A percentile compares a stretch with the other conserved stretches of the same genome.
Evolutionary conservation across 306 rosid species (phyloP).

Genomic region (Lotus japonicus): DNA sequence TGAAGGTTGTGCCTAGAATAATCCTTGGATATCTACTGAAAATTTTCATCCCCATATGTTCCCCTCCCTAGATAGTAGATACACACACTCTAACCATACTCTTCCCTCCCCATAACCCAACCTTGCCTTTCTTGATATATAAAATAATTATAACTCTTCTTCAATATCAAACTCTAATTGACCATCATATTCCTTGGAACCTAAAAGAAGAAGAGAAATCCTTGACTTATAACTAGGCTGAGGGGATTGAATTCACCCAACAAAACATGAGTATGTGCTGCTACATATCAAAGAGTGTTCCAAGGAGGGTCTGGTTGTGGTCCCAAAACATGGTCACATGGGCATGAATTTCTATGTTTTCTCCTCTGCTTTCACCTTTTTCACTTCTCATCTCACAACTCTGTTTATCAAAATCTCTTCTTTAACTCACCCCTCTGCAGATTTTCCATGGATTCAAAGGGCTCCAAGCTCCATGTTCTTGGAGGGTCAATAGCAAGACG

Average conservation of each 20-base stretch:
- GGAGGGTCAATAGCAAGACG: conserved; percentile 46
- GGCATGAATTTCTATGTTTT: too few species aligned
- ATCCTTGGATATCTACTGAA: too few species aligned
- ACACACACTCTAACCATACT: too few species aligned
- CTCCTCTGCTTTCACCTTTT: neutral
- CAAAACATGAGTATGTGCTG: conserved; percentile 28
- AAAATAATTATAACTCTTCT: neutral
- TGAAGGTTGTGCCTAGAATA: too few species aligned
- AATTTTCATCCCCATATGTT: too few species aligned
- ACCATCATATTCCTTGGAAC: neutral
- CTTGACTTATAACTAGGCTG: neutral
- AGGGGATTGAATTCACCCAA: neutral
- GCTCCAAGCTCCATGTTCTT: conserved; percentile 34
- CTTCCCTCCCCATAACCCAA: too few species aligned
- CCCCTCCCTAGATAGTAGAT: too few species aligned
- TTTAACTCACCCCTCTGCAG: too few species aligned
- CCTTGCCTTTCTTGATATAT: neutral
- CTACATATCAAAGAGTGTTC: conserved; percentile 18
- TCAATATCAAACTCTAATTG: neutral
- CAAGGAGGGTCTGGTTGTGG: neutral
- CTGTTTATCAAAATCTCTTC: too few species aligned
- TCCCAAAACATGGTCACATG: conserved; percentile 15
- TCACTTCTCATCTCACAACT: too few species aligned
- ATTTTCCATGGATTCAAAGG: conserved; percentile 45
- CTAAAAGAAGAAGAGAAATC: neutral